These are phyloP conservation scores for Prunus persica DNA, from an alignment of 306 rosid species.

Conservation along the genomic window Prunus_persica_NCBIv2 NC_034015.1:18372001-18372500, in stretches of 20 bases:
- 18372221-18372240: not conserved
- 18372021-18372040: too few relatives aligned
- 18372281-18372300: not conserved
- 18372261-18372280: not conserved
- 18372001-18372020: too few relatives aligned
- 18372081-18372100: too few relatives aligned
- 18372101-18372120: too few relatives aligned
- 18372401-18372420: not conserved
- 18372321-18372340: too few relatives aligned
- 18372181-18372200: not conserved
- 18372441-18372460: not conserved
- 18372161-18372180: not conserved
- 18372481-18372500: not conserved
- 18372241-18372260: not conserved
- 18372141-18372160: not conserved
- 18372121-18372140: not conserved
- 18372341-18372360: fast-evolving
- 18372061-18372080: too few relatives aligned
- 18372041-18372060: too few relatives aligned
- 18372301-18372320: too few relatives aligned
- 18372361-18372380: not conserved
- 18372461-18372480: not conserved
- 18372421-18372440: not conserved
- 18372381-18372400: not conserved
- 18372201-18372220: not conserved